A percentile compares a stretch with the other conserved stretches of the same genome.
Evolutionary conservation across 192 early-diverging fungal genomes (phyloP).

Genomic region (Coemansia interrupta): DNA sequence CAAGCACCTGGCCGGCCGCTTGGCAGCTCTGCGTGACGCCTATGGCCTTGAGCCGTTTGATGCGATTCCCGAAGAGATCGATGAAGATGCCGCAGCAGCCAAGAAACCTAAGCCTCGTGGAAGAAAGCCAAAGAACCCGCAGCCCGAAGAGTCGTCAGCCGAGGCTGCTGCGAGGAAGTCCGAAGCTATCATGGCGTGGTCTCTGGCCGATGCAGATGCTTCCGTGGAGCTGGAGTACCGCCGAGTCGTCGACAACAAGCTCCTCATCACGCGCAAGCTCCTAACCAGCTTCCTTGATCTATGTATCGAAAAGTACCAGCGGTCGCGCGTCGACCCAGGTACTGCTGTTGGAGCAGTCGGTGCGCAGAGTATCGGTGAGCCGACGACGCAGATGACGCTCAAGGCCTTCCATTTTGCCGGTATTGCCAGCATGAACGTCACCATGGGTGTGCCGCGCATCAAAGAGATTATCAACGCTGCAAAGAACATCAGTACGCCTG

Average conservation of each 20-base stretch:
- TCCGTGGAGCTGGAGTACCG: slow-evolving; percentile 32
- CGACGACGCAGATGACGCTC: slow-evolving; percentile 99
- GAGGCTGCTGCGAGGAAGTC: slow-evolving; percentile 3
- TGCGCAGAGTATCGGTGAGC: slow-evolving; percentile 96
- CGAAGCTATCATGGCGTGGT: slow-evolving; percentile 26
- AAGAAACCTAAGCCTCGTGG: slow-evolving; percentile 25
- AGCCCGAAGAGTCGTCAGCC: slow-evolving; percentile 9
- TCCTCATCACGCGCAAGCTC: slow-evolving; percentile 70
- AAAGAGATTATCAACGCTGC: slow-evolving; percentile 99
- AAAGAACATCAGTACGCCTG: slow-evolving; percentile 91
- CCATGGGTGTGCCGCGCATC: slow-evolving; percentile 98
- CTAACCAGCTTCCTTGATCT: slow-evolving; percentile 71
- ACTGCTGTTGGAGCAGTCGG: slow-evolving; percentile 95
- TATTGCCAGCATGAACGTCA: slow-evolving; percentile 98
- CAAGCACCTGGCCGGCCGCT: slow-evolving; percentile 54
- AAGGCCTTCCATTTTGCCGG: slow-evolving; percentile 99
- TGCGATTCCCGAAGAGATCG: slow-evolving; percentile 15
- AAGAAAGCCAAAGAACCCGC: slow-evolving; percentile 31
- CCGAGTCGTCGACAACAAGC: slow-evolving; percentile 60
- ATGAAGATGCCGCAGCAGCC: neutral
- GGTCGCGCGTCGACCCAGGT: slow-evolving; percentile 91
- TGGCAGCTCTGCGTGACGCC: slow-evolving; percentile 55
- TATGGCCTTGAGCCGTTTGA: slow-evolving; percentile 33
- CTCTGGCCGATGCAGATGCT: slow-evolving; percentile 26
- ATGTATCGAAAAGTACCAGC: slow-evolving; percentile 79